Conservation (phyloP, 2,329 filamentous ascomycete species). For the Stemphylium beticola region DNA sequence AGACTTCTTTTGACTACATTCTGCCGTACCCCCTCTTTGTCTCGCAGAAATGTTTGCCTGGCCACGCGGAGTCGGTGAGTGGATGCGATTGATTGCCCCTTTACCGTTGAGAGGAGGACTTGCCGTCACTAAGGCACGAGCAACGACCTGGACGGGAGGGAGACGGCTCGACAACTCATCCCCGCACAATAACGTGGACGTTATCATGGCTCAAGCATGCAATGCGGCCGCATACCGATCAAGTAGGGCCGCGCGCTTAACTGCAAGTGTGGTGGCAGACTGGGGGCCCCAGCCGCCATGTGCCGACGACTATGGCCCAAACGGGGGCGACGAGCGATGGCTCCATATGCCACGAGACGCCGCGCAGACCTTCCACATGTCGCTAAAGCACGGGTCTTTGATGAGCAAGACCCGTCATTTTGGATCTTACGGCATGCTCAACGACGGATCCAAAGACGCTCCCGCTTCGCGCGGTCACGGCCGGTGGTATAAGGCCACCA, state of each 20-base stretch:
- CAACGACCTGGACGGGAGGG: background rate
- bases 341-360: background rate
- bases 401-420: background rate
- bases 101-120: background rate
- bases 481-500: background rate
- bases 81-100: background rate
- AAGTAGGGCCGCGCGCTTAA: too few relatives aligned
- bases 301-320: background rate
- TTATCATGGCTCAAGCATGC: background rate
- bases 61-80: background rate
- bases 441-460: background rate
- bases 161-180: background rate
- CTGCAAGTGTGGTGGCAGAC: too few relatives aligned
- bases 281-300: too few relatives aligned
- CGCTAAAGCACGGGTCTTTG: slow-evolving; percentile 3
- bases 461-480: background rate
- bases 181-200: background rate
- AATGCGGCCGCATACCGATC: background rate
- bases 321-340: background rate
- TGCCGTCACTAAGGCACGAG: background rate
- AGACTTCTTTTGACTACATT: slow-evolving; percentile 1
- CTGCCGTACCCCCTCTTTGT: background rate
- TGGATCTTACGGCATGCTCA: slow-evolving; percentile 2
- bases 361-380: background rate
- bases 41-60: background rate